Conservation (phyloP, 805 yeast genomes). For the Myxozyma vanderwaltii region DNA sequence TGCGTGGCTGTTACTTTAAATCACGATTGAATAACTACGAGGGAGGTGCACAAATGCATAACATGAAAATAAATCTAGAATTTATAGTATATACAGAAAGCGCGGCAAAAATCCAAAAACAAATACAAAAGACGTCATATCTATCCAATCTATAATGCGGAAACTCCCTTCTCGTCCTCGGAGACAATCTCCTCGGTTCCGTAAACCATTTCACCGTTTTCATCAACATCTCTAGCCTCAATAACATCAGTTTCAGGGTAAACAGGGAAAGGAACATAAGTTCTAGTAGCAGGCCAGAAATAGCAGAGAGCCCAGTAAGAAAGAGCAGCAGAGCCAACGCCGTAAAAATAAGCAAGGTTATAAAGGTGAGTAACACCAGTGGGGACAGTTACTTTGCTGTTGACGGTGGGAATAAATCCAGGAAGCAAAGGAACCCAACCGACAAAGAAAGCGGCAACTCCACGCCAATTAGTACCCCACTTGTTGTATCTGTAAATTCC, state of each 20-base stretch:
- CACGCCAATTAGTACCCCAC: slow-evolving; percentile 51
- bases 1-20: too few species aligned
- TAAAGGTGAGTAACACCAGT: slow-evolving; percentile 65
- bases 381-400: slow-evolving; percentile 51
- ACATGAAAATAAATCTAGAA: too few species aligned
- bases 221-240: slow-evolving; percentile 10
- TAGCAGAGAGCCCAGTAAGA: slow-evolving; percentile 55
- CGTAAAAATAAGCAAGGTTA: slow-evolving; percentile 60
- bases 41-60: too few species aligned
- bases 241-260: slow-evolving; percentile 23
- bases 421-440: slow-evolving; percentile 39
- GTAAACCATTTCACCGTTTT: neutral
- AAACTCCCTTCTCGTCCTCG: neutral
- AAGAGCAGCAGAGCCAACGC: slow-evolving; percentile 56
- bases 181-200: slow-evolving; percentile 1
- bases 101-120: neutral
- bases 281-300: slow-evolving; percentile 51
- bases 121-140: neutral
- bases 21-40: too few species aligned
- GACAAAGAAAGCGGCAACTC: slow-evolving; percentile 45
- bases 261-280: slow-evolving; percentile 16
- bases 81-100: too few species aligned
- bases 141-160: neutral
- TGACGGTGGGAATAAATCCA: slow-evolving; percentile 36
- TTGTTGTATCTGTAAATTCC: slow-evolving; percentile 50